Conservation (phyloP, 345 rosid genomes). For the Boechera stricta region DNA sequence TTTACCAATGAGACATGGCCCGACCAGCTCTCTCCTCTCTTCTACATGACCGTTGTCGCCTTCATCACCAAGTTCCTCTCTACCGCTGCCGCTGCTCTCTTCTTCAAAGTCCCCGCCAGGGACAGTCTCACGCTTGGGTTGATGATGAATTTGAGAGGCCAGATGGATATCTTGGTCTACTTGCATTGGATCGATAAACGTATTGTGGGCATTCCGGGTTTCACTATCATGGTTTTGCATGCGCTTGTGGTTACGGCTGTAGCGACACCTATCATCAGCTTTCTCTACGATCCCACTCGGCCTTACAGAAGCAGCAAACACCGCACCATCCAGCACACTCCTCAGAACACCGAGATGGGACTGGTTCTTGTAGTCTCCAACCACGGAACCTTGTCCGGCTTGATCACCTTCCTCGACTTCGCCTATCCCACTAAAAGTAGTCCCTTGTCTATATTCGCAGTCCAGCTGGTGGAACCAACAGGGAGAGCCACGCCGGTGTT, state of each 20-base stretch:
- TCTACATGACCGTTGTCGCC: conserved; percentile 49
- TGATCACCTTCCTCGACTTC: conserved; percentile 63
- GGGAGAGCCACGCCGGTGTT: conserved; percentile 64
- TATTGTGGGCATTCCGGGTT: conserved; percentile 46
- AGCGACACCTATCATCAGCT: conserved; percentile 54
- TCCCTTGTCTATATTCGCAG: conserved; percentile 57
- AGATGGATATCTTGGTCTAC: conserved; percentile 57
- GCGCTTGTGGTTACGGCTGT: conserved; percentile 45
- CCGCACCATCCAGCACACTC: conserved; percentile 78
- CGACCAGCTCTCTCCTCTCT: conserved; percentile 47
- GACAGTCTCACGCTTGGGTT: conserved; percentile 67
- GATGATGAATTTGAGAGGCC: conserved; percentile 72
- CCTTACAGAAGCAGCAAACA: conserved; percentile 70
- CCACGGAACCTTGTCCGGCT: conserved; percentile 48
- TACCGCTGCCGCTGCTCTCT: conserved; percentile 36
- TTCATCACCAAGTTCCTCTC: conserved; percentile 50
- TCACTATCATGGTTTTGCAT: conserved; percentile 56
- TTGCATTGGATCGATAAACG: conserved; percentile 70
- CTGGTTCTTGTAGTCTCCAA: conserved; percentile 59
- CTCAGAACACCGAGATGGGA: conserved; percentile 49
- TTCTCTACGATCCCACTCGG: conserved; percentile 71
- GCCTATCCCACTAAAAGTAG: conserved; percentile 53
- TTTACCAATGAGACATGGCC: conserved; percentile 52
- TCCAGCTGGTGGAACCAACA: conserved; percentile 59
- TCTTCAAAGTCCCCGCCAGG: conserved; percentile 49